Evolutionary conservation across 2,329 filamentous ascomycete genomes (phyloP).

Genomic region (Eutypella sp.): DNA sequence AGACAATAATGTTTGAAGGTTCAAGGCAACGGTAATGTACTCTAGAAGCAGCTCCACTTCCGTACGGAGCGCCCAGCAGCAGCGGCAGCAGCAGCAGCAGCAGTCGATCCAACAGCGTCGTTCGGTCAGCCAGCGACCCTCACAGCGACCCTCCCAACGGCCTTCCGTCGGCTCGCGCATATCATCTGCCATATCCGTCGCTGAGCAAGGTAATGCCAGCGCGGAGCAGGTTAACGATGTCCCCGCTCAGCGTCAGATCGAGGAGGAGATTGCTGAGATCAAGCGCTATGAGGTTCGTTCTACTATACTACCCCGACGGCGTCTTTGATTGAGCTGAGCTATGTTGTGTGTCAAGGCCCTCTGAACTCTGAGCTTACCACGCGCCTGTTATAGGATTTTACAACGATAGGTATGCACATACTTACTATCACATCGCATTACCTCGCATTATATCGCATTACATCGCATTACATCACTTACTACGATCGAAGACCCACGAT

Average conservation of each 20-base stretch:
- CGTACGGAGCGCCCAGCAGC: not conserved
- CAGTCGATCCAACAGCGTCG: conserved; percentile 36
- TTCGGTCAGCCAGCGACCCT: conserved; percentile 29
- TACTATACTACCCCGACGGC: too few species aligned
- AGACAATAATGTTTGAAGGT: too few species aligned
- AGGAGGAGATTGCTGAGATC: conserved; percentile 95
- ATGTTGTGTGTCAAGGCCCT: too few species aligned
- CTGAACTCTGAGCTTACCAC: too few species aligned
- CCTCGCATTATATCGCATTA: too few species aligned
- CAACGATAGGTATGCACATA: conserved; percentile 74
- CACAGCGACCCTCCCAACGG: conserved; percentile 37
- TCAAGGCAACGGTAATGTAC: not conserved
- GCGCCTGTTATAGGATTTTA: conserved; percentile 81
- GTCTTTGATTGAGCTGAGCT: too few species aligned
- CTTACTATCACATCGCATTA: too few species aligned
- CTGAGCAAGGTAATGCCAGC: conserved; percentile 58
- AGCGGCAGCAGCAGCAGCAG: too few species aligned
- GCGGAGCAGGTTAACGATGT: conserved; percentile 32
- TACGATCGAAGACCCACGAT: too few species aligned
- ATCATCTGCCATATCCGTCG: conserved; percentile 61
- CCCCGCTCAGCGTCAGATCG: conserved; percentile 65
- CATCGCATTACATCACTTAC: too few species aligned
- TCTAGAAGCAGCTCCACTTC: not conserved
- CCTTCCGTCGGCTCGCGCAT: conserved; percentile 60
- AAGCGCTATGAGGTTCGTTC: conserved; percentile 79